Evolutionary conservation across 2,329 filamentous ascomycete species (phyloP), one percentile per base, ranked within the genome.

Genomic region (Alternaria sp.): DNA sequence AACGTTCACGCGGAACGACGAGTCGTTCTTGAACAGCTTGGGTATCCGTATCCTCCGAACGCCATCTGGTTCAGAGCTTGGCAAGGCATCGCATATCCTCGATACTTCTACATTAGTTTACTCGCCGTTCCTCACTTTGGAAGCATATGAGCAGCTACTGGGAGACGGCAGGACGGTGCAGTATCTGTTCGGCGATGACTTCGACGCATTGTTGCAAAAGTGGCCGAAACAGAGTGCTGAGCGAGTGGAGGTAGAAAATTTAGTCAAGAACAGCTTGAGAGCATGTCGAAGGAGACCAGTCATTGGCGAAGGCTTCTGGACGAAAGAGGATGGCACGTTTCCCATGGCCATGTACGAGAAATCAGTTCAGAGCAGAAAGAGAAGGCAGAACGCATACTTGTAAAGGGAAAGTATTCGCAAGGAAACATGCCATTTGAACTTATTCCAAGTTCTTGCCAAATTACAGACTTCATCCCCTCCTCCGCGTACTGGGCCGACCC

Each of bases 201-300:
- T 74, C 44, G 67, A 68, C 42, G 62, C 65, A 8, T 55, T 74
- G n/a, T 28, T 61, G 31, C 54, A 54, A 1, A 74, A 73, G 46
- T 74, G 71, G 70, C 69, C 69, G n/a, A 73, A 66, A 50, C 65
- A 57, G 9, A 72, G 66, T 54, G 52, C 61, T 9, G 71, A 72
- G 53, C 56, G 66, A 33, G 56, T 51, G 29, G 63, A 73, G 53
- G 71, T 72, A 3, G 66, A 70, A 51, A 40, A 24, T 4, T 31
- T 69, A 39, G 42, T 65, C 29, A 69, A 58, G 53, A 26, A 45
- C 3, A 60, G 57, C 21, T 50, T 70, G 11, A 33, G 51, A 7
- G 40, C 24, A 9, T 67, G 56, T 58, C 51, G 55, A 44, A 68
- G 67, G 55, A 69, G 66, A 23, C 60, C 39, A 2, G 51, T 73